Evolutionary conservation across 2,329 filamentous ascomycete genomes (phyloP), one percentile per base, ranked within the genome.

Genomic region (Calonectria crousiana): DNA sequence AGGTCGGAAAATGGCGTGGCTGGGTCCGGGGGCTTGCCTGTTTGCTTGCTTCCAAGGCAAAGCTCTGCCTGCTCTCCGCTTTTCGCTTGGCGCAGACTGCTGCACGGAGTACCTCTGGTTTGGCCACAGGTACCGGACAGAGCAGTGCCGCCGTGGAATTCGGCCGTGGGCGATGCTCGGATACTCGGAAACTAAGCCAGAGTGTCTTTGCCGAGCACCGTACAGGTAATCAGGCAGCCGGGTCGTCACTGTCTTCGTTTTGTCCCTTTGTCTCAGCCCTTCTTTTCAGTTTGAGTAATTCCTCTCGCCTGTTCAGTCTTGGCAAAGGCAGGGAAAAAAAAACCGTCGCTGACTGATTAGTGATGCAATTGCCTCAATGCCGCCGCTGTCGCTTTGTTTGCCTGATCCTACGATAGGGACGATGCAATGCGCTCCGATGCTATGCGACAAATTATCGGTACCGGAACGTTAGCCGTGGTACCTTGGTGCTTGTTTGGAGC

Each of bases 1-100:
- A 70, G 70, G 74, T 76, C 66, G 76, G 74, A 80, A 81, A 80
- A 81, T 80, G 79, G 79, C 78, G 79, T 80, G 79, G 79, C 78
- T 81, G 79, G 79, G 79, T 73, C 75, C 72, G 78, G 67, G 58
- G 26, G 67, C 53, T 69, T 49, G 68, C 66, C 38, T 41, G 68
- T 58, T 49, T 64, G 56, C 67, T 38, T 60, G 36, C 56, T 62
- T 41, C 56, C 56, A 62, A 62, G 56, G 56, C 56, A 62, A 62
- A 62, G 56, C 73, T 70, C 72, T 71, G 69, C 65, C 73, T 73
- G 60, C 69, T 67, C 70, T 77, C 56, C 67, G 72, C 71, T 77
- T 76, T 72, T 68, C 69, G 74, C 74, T 74, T 76, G 77, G 51
- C 74, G 56, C 67, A 62, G 41, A 41, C 28, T 51, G 38, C 41